A percentile compares a stretch with the other conserved stretches of the same genome.
Evolutionary conservation across 139 green algal species (phyloP).

Genomic region (Micractinium sp.): DNA sequence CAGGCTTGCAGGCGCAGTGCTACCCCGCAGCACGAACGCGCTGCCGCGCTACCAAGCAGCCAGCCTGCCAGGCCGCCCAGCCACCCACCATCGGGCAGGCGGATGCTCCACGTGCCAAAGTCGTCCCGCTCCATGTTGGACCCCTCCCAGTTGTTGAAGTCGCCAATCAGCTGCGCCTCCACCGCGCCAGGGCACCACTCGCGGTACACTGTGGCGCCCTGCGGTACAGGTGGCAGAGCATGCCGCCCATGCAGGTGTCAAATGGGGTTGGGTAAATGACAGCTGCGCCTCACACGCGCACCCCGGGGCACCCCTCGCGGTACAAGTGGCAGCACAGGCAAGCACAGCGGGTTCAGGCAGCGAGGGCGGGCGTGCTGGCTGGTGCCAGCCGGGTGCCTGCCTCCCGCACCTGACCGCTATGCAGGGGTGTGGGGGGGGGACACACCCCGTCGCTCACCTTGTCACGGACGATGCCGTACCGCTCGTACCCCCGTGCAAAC

Average conservation of each 20-base stretch:
- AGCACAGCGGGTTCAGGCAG: not conserved
- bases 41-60: not conserved
- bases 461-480: slow-evolving; percentile 73
- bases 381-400: too few relatives aligned
- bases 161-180: slow-evolving; percentile 75
- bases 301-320: slow-evolving; percentile 90
- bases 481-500: slow-evolving; percentile 72
- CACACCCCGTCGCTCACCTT: slow-evolving; percentile 24
- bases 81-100: slow-evolving; percentile 69
- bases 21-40: too few relatives aligned
- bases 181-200: slow-evolving; percentile 91
- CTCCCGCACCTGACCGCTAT: too few relatives aligned
- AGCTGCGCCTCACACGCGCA: slow-evolving; percentile 58
- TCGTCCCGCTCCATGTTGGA: slow-evolving; percentile 76
- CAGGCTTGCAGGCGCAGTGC: too few relatives aligned
- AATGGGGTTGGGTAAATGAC: not conserved
- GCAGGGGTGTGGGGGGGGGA: too few relatives aligned
- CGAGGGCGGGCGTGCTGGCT: too few relatives aligned
- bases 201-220: slow-evolving; percentile 72
- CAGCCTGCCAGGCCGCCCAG: not conserved
- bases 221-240: not conserved
- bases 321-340: not conserved
- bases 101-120: slow-evolving; percentile 84
- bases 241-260: not conserved
- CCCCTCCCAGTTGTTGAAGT: slow-evolving; percentile 92